Percentiles rank a stretch among this genome's conserved stretches.
These are phyloP conservation scores for Trichoderma sp. DNA, from an alignment of 2,329 filamentous ascomycete genomes.

Conservation along the genomic window DNA sequence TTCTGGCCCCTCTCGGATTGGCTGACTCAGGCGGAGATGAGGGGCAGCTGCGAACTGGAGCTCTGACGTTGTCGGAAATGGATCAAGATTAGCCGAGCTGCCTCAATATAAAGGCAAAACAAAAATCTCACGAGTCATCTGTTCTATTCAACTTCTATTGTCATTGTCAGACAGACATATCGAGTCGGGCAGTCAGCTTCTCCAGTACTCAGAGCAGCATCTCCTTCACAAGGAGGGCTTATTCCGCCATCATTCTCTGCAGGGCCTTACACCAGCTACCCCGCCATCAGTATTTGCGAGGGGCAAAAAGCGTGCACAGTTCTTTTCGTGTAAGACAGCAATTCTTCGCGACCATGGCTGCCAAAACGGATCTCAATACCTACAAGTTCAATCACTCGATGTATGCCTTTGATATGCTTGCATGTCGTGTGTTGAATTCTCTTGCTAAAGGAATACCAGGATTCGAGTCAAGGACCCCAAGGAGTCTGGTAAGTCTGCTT, in stretches of 20 bases:
- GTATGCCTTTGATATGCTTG: constrained; percentile 45
- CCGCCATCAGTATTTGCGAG: constrained; percentile 14
- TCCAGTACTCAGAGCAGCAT: background rate
- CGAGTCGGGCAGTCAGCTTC: background rate
- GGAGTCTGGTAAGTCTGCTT: constrained; percentile 60
- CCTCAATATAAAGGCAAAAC: background rate
- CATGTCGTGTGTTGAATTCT: background rate
- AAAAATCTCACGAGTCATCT: background rate
- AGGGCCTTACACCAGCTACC: constrained; percentile 7
- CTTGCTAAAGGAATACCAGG: constrained; percentile 52
- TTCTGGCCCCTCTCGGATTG: background rate
- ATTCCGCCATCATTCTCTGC: background rate
- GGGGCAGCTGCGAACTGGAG: background rate
- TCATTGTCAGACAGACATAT: background rate
- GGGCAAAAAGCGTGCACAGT: constrained; percentile 7
- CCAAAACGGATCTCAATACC: constrained; percentile 69
- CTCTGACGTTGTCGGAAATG: constrained; percentile 1
- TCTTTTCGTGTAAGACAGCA: constrained; percentile 24
- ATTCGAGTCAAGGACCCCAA: constrained; percentile 93
- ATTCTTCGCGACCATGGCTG: constrained; percentile 58
- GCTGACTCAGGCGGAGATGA: constrained; percentile 18
- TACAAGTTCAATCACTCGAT: constrained; percentile 93
- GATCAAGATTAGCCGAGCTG: constrained; percentile 5
- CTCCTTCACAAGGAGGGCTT: background rate
- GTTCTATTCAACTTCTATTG: background rate